phyloP scores from a whole-genome alignment of 2,329 filamentous ascomycete genomes.

The Sarocladium kiliense region DNA sequence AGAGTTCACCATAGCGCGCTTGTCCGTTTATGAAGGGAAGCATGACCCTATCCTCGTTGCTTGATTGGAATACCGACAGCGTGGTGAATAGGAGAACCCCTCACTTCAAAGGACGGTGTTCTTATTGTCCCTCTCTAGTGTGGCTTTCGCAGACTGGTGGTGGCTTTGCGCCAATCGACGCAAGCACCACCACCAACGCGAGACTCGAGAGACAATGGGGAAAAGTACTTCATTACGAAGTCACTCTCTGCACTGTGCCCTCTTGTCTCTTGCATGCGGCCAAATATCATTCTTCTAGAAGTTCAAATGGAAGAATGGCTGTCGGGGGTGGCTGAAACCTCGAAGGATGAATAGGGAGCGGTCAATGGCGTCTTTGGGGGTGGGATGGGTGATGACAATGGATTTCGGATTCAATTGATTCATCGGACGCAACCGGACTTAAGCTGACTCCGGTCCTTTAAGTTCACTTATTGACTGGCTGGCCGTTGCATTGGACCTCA shows the following conservation, averaged over 20 bases:
- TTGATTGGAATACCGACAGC: conserved; percentile 6
- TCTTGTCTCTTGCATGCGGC: not conserved
- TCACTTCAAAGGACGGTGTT: not conserved
- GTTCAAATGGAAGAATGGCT: not conserved
- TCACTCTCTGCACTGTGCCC: not conserved
- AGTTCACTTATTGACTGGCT: not conserved
- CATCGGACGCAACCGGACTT: not conserved
- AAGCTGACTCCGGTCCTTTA: not conserved
- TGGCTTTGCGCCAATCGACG: not conserved
- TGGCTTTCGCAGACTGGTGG: not conserved
- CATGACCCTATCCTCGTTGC: not conserved
- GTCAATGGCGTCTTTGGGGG: not conserved
- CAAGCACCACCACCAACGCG: not conserved
- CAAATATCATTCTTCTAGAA: not conserved
- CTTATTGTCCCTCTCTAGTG: not conserved
- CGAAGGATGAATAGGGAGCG: not conserved
- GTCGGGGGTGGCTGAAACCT: not conserved
- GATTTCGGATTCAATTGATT: not conserved
- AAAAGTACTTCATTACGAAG: not conserved
- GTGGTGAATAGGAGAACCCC: conserved; percentile 1
- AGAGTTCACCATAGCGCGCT: not conserved
- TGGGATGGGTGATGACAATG: not conserved
- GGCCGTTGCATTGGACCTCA: too few relatives aligned
- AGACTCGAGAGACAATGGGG: not conserved
- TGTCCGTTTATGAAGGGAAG: not conserved